Base-by-base conservation (phyloP, 257 asterid genomes). In the Przewalskia tangutica region DNA sequence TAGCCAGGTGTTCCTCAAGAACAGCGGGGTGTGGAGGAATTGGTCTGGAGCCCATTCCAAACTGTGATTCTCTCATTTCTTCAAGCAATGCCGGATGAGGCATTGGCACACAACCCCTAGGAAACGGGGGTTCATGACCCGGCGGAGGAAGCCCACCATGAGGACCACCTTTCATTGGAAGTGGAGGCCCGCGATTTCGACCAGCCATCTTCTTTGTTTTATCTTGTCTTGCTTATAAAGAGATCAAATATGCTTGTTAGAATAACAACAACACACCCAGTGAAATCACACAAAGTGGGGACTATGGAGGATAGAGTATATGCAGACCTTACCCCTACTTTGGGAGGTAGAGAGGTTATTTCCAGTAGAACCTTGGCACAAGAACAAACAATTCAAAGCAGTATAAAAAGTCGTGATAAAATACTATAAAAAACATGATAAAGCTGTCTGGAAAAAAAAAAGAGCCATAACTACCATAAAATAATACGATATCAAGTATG, bases 1-100 rank as follows among this genome's bases (percentile, higher is more conserved):
- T 94, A 7, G 93, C 97, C 86, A 95, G 85, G 65, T 87, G 90
- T 84, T 93, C 97, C 86, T 95, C 97, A 8, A 95, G 86, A 60
- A 91, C 81, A 76, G 81, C 92, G 13, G 97, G 91, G 80, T 88
- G 97, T 11, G 95, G 95, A 83, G 89, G 95, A 79, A 90, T 93
- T 77, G 88, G 93, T 80, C 97, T 86, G 34, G 88, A 91, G 14
- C 90, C 94, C 86, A 91, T 82, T 54, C 91, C 90, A 77, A 88
- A 88, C 84, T 88, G 97, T 17, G 93, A 87, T 71, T 90, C 97
- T 86, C 97, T 90, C 89, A 90, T 87, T 85, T 92, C 97, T 63
- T 91, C 94, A 34, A 89, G 89, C 59, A 93, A 84, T 32, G 90
- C 86, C 18, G 92, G 95, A 86, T 90, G 97, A 3, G 88, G 83